Percentiles rank a stretch among this genome's conserved stretches.
These are phyloP conservation scores for Tubosaeta brunneosetosa DNA, from an alignment of 768 basidiomycete genomes.

Conservation along the genomic window DNA sequence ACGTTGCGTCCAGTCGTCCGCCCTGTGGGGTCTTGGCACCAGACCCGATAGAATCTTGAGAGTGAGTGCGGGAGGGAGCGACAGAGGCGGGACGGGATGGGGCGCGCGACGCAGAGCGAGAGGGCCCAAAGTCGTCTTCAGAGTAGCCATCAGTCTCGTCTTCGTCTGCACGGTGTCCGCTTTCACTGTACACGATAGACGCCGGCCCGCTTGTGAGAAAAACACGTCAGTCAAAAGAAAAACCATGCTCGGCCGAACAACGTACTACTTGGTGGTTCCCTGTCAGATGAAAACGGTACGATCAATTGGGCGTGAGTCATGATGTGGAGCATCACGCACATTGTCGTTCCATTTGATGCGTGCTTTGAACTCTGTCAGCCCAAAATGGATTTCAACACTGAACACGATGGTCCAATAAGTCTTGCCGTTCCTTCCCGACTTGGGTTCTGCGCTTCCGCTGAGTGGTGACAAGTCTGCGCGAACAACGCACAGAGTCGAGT, in stretches of 20 bases:
- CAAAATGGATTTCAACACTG: conserved; percentile 80
- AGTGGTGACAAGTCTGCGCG: conserved; percentile 73
- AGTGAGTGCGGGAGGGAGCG: conserved; percentile 51
- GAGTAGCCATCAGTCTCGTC: conserved; percentile 63
- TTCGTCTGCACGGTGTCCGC: conserved; percentile 68
- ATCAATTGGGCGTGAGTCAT: not conserved
- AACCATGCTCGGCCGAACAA: not conserved
- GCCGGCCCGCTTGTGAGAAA: conserved; percentile 58
- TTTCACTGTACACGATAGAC: conserved; percentile 77
- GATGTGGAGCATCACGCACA: conserved; percentile 40
- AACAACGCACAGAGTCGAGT: conserved; percentile 74
- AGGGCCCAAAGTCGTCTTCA: conserved; percentile 53
- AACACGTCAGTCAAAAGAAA: not conserved
- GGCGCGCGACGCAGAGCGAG: conserved; percentile 29
- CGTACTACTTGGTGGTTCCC: conserved; percentile 73
- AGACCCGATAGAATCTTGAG: conserved; percentile 39
- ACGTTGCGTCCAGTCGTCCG: conserved; percentile 22
- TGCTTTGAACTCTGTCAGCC: conserved; percentile 76
- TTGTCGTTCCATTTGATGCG: conserved; percentile 81
- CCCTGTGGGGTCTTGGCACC: conserved; percentile 31
- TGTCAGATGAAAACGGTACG: conserved; percentile 23
- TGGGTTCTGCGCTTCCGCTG: conserved; percentile 65
- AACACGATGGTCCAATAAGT: conserved; percentile 83
- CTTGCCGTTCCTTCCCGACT: conserved; percentile 58
- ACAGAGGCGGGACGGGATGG: conserved; percentile 43